Conservation (phyloP, 2,329 filamentous ascomycete species). For the Penicillium sp. region DNA sequence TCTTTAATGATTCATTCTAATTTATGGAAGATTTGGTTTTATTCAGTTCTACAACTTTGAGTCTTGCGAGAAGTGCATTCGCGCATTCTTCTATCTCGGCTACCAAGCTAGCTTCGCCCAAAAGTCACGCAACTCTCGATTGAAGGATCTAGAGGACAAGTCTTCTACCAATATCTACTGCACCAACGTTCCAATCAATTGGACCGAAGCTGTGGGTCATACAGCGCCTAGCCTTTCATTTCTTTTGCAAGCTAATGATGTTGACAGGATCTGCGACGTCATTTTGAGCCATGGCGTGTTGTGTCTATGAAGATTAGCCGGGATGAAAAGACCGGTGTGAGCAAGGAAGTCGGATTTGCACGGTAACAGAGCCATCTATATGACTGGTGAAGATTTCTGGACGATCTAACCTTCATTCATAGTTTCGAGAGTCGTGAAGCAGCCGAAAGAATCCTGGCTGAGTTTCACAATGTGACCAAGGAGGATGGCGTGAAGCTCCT, state of each 20-base stretch:
- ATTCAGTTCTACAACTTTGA: slow-evolving; percentile 87
- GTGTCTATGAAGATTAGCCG: slow-evolving; percentile 93
- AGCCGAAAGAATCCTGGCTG: slow-evolving; percentile 82
- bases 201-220: slow-evolving; percentile 85
- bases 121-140: slow-evolving; percentile 97
- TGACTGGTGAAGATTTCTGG: not conserved
- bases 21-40: slow-evolving; percentile 76
- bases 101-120: slow-evolving; percentile 98
- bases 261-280: slow-evolving; percentile 68
- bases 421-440: slow-evolving; percentile 88
- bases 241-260: slow-evolving; percentile 50
- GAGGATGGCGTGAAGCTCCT: slow-evolving; percentile 80
- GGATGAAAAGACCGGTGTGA: slow-evolving; percentile 78
- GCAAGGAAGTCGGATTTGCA: slow-evolving; percentile 94
- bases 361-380: slow-evolving; percentile 54
- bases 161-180: slow-evolving; percentile 94
- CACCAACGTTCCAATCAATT: slow-evolving; percentile 87
- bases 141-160: slow-evolving; percentile 92
- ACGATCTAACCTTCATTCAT: slow-evolving; percentile 14
- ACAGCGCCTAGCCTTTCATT: not conserved
- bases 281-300: slow-evolving; percentile 57
- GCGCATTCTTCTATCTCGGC: slow-evolving; percentile 86
- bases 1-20: slow-evolving; percentile 8
- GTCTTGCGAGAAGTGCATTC: slow-evolving; percentile 92
- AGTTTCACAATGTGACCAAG: slow-evolving; percentile 77